These are phyloP conservation scores for Apiotrichum domesticum DNA, from an alignment of 1,284 basidiomycete genomes.

Conservation along the genomic window DNA sequence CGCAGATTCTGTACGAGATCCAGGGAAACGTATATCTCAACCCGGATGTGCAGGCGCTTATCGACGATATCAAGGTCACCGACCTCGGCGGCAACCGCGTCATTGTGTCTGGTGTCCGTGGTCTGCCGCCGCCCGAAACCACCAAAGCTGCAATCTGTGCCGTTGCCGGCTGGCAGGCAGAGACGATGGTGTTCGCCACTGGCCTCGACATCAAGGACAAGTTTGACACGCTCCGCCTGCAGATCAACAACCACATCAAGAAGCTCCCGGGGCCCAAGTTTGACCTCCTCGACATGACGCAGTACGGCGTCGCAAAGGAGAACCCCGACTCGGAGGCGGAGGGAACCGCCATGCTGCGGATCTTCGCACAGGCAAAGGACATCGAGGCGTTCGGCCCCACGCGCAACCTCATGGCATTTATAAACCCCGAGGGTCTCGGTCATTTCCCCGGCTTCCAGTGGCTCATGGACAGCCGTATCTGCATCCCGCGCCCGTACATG, in stretches of 20 bases:
- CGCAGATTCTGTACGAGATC: constrained; percentile 20
- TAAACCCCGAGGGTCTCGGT: constrained; percentile 18
- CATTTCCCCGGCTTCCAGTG: constrained; percentile 21
- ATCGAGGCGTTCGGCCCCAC: constrained; percentile 15
- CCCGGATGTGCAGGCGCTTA: constrained; percentile 26
- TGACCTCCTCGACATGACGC: constrained; percentile 18
- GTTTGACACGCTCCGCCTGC: constrained; percentile 20
- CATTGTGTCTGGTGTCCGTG: constrained; percentile 19
- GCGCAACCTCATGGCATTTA: constrained; percentile 2
- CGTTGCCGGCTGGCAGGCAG: constrained; percentile 25
- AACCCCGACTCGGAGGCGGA: constrained; percentile 19
- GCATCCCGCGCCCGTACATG: constrained; percentile 10
- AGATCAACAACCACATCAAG: constrained; percentile 12
- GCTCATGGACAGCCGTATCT: constrained; percentile 7
- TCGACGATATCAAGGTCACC: constrained; percentile 17
- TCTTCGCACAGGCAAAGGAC: constrained; percentile 21
- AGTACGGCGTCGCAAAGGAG: constrained; percentile 20
- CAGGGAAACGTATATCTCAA: constrained; percentile 28
- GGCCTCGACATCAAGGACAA: constrained; percentile 25
- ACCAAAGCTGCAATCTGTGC: constrained; percentile 28
- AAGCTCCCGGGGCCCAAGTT: constrained; percentile 4
- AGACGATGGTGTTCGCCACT: constrained; percentile 16
- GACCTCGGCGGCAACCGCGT: constrained; percentile 20
- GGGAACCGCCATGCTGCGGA: constrained; percentile 22
- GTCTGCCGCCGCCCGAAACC: constrained; percentile 24